These are phyloP conservation scores for Alternaria panax DNA, from an alignment of 2,329 filamentous ascomycete species.

Conservation along the genomic window DNA sequence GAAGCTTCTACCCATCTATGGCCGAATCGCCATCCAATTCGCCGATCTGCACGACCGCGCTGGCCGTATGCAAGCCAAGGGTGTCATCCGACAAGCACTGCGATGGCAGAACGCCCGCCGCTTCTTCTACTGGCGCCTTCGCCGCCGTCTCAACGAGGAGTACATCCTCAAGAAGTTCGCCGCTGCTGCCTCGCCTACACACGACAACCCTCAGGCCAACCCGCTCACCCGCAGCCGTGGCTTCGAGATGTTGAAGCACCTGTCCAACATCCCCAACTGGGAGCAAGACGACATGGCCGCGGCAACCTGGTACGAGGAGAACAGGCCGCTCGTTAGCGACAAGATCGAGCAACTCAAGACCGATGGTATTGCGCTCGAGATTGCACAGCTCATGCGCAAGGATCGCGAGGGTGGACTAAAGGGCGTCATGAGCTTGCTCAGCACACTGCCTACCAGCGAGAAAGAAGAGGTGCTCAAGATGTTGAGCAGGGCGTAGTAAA, in stretches of 20 bases:
- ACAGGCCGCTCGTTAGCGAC: conserved; percentile 79
- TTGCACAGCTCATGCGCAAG: conserved; percentile 71
- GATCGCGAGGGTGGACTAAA: conserved; percentile 76
- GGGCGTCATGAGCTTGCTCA: conserved; percentile 84
- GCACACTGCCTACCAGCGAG: conserved; percentile 86
- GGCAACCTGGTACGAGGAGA: conserved; percentile 95
- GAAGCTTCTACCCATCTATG: conserved; percentile 88
- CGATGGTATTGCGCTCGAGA: conserved; percentile 73
- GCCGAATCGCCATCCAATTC: conserved; percentile 94
- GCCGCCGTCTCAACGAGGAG: conserved; percentile 95
- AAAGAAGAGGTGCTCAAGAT: conserved; percentile 79
- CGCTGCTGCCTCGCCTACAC: conserved; percentile 52
- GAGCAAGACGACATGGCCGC: conserved; percentile 81
- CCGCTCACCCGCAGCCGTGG: conserved; percentile 67
- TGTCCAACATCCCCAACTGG: conserved; percentile 81
- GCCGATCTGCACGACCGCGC: conserved; percentile 96
- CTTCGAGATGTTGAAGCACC: conserved; percentile 79
- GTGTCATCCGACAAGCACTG: conserved; percentile 82
- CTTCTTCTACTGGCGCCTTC: conserved; percentile 99
- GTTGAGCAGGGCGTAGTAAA: conserved; percentile 51
- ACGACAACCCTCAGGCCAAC: conserved; percentile 48
- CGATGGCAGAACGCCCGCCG: conserved; percentile 88
- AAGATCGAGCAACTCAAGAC: conserved; percentile 87
- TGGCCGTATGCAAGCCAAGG: conserved; percentile 98
- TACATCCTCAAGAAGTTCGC: conserved; percentile 92